phyloP scores from a whole-genome alignment of 257 asterid species.

The Solanum rostratum region DNA sequence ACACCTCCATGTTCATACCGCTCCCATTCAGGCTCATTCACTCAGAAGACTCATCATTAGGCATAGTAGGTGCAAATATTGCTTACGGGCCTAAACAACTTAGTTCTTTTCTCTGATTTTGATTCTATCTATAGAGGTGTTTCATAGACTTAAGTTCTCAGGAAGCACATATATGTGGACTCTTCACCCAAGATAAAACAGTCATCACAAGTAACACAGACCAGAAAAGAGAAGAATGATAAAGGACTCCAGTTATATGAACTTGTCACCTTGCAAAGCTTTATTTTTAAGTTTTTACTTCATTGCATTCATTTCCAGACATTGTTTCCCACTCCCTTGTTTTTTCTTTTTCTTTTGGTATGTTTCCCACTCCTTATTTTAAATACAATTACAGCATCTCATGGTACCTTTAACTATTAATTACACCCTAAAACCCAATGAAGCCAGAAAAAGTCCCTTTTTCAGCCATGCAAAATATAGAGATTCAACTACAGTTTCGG shows the following conservation, averaged over 20 bases:
- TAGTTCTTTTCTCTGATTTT: neutral
- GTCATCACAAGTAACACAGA: neutral
- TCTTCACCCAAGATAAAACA: neutral
- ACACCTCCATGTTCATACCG: neutral
- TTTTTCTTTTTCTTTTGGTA: neutral
- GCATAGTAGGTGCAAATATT: neutral
- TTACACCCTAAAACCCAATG: neutral
- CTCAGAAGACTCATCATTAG: neutral
- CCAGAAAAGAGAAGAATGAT: neutral
- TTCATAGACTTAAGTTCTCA: neutral
- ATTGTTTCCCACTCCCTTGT: neutral
- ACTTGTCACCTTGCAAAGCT: neutral
- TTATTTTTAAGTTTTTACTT: neutral
- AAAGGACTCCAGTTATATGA: neutral
- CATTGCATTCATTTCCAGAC: neutral
- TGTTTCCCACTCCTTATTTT: neutral
- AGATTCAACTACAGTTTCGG: slow-evolving; percentile 5
- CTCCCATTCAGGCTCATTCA: neutral
- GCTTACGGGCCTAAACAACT: neutral
- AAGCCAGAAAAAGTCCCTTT: neutral
- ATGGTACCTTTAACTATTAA: neutral
- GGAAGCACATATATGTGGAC: neutral
- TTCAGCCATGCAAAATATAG: neutral
- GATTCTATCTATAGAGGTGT: neutral
- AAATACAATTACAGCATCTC: neutral